Conservation (phyloP, 2,329 filamentous ascomycete genomes). For the Cordyceps cateniannulata region DNA sequence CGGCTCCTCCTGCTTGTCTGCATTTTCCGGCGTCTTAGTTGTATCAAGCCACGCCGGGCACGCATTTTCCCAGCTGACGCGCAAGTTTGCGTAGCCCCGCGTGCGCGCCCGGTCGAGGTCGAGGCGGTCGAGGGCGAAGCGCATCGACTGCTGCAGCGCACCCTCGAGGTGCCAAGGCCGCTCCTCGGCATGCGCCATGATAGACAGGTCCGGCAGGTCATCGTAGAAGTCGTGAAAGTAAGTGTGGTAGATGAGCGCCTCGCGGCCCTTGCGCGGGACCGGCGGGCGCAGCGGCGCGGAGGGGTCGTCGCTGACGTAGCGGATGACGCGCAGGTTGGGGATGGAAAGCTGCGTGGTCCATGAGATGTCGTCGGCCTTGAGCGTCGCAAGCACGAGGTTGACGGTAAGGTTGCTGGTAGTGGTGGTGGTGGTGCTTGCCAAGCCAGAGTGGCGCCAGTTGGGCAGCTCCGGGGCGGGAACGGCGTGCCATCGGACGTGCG, state of each 20-base stretch:
- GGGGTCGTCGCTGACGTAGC: slow-evolving; percentile 46
- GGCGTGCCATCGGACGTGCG: neutral
- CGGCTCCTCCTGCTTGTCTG: slow-evolving; percentile 23
- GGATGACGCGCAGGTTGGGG: slow-evolving; percentile 28
- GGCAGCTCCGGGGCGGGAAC: neutral
- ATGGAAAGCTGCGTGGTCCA: slow-evolving; percentile 24
- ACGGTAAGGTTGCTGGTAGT: slow-evolving; percentile 18
- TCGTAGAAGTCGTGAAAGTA: slow-evolving; percentile 59
- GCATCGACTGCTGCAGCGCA: slow-evolving; percentile 26
- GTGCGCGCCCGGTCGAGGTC: slow-evolving; percentile 32
- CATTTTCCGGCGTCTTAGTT: slow-evolving; percentile 18
- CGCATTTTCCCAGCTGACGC: slow-evolving; percentile 47
- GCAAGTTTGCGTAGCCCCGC: slow-evolving; percentile 48
- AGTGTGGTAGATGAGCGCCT: slow-evolving; percentile 55
- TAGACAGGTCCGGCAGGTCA: slow-evolving; percentile 47
- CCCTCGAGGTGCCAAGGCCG: slow-evolving; percentile 29
- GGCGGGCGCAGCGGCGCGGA: slow-evolving; percentile 41
- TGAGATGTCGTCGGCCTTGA: slow-evolving; percentile 22
- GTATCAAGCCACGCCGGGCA: slow-evolving; percentile 48
- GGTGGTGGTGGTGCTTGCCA: neutral
- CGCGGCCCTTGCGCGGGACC: slow-evolving; percentile 51
- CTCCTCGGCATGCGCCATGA: slow-evolving; percentile 58
- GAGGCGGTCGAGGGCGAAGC: slow-evolving; percentile 26
- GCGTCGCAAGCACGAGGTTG: slow-evolving; percentile 25
- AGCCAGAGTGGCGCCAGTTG: neutral